phyloP scores from a whole-genome alignment of 208 protist species.

The Lotmaria passim region DNA sequence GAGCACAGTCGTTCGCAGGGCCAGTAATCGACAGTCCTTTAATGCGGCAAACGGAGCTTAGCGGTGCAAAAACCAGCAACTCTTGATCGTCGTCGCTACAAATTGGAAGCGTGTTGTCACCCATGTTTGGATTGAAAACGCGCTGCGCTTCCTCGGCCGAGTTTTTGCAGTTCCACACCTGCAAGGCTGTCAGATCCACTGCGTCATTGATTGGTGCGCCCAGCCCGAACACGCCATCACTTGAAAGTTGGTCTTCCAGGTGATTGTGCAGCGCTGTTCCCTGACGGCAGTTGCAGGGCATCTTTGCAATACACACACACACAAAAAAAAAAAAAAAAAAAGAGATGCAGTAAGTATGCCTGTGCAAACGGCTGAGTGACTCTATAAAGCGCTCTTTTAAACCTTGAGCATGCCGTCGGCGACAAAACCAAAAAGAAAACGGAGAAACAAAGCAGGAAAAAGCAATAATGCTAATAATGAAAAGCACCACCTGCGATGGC shows the following conservation, averaged over 20 bases:
- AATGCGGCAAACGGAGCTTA: slow-evolving; percentile 64
- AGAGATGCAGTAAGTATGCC: background rate
- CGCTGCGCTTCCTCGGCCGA: slow-evolving; percentile 48
- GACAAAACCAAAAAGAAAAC: background rate
- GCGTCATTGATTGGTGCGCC: slow-evolving; percentile 69
- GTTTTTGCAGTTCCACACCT: slow-evolving; percentile 76
- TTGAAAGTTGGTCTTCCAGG: slow-evolving; percentile 64
- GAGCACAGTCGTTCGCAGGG: slow-evolving; percentile 58
- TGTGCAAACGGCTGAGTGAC: too few relatives aligned
- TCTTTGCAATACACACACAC: slow-evolving; percentile 23
- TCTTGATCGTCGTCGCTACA: slow-evolving; percentile 86
- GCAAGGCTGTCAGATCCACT: slow-evolving; percentile 61
- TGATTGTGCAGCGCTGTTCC: slow-evolving; percentile 80
- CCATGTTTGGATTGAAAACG: slow-evolving; percentile 56
- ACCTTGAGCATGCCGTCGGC: too few relatives aligned
- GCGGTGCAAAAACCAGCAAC: slow-evolving; percentile 71
- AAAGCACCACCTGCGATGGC: too few relatives aligned
- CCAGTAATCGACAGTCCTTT: slow-evolving; percentile 72
- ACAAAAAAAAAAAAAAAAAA: slow-evolving; percentile 1
- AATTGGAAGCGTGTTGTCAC: slow-evolving; percentile 63
- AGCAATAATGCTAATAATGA: slow-evolving; percentile 1
- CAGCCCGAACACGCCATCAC: slow-evolving; percentile 73
- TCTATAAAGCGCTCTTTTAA: too few relatives aligned
- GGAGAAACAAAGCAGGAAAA: background rate
- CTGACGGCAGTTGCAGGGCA: slow-evolving; percentile 89